phyloP scores from a whole-genome alignment of 345 rosid species.

The Noccaea caerulescens region DNA sequence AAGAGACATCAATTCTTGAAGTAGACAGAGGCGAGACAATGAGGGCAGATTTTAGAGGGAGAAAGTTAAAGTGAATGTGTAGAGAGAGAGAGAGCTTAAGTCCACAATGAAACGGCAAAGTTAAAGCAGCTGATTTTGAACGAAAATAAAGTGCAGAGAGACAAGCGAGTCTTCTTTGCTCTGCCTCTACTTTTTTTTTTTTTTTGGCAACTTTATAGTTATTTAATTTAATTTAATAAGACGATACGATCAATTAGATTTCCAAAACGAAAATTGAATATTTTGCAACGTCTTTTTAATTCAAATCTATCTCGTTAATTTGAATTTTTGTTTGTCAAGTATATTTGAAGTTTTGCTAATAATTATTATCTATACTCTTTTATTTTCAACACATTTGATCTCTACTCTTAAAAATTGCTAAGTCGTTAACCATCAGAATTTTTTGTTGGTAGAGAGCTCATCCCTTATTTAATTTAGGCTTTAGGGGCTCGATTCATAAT shows the following conservation, averaged over 20 bases:
- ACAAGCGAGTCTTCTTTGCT: slow-evolving; percentile 37
- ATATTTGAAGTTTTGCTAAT: not conserved
- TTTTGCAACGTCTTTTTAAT: slow-evolving; percentile 23
- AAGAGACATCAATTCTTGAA: slow-evolving; percentile 69
- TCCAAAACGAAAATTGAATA: slow-evolving; percentile 1
- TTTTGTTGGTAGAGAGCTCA: not conserved
- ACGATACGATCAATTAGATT: slow-evolving; percentile 29
- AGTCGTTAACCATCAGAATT: not conserved
- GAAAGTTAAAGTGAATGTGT: slow-evolving; percentile 37
- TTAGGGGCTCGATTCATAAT: not conserved
- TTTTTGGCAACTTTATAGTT: slow-evolving; percentile 9
- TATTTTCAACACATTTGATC: not conserved
- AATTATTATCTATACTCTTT: not conserved
- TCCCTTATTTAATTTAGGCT: too few relatives aligned
- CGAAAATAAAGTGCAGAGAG: slow-evolving; percentile 37
- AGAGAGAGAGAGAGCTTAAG: slow-evolving; percentile 46
- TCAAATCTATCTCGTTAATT: slow-evolving; percentile 25
- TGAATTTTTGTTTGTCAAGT: not conserved
- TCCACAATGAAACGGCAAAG: slow-evolving; percentile 72
- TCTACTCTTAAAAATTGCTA: too few relatives aligned
- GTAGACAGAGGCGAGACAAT: slow-evolving; percentile 71
- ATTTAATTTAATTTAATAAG: slow-evolving; percentile 19
- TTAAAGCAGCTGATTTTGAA: slow-evolving; percentile 44
- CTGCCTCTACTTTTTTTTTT: not conserved
- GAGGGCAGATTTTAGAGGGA: slow-evolving; percentile 41